Evolutionary conservation across 352 stramenopile genomes (phyloP).

Genomic region (Achlya hypogyna): DNA sequence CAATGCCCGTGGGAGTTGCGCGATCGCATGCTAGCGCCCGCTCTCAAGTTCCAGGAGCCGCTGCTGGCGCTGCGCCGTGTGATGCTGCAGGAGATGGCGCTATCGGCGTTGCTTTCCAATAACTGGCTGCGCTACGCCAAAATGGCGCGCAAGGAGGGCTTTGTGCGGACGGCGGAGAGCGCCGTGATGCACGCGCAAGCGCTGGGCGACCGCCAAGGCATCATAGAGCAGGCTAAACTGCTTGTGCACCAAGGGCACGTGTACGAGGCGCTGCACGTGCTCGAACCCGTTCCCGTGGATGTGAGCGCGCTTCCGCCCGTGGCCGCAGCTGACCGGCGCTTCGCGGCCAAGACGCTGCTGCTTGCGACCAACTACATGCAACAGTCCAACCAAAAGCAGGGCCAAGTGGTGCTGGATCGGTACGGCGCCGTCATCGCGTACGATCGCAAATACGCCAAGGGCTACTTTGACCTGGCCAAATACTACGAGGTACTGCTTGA

Average conservation of each 20-base stretch:
- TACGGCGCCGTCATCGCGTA: conserved; percentile 94
- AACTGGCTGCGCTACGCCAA: conserved; percentile 83
- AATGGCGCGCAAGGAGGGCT: conserved; percentile 73
- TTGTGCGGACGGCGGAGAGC: conserved; percentile 67
- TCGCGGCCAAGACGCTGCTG: conserved; percentile 84
- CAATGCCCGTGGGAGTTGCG: conserved; percentile 63
- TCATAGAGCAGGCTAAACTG: conserved; percentile 72
- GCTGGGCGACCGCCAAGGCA: conserved; percentile 60
- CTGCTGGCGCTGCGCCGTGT: conserved; percentile 75
- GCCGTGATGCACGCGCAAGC: conserved; percentile 79
- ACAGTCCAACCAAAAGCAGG: conserved; percentile 89
- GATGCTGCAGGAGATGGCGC: conserved; percentile 24
- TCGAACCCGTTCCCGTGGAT: conserved; percentile 76
- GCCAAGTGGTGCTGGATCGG: conserved; percentile 87
- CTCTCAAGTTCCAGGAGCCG: conserved; percentile 73
- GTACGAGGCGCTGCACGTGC: conserved; percentile 74
- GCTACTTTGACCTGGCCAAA: conserved; percentile 84
- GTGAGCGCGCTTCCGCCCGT: conserved; percentile 61
- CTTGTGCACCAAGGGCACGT: conserved; percentile 74
- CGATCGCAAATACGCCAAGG: conserved; percentile 90
- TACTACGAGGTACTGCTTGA: conserved; percentile 87
- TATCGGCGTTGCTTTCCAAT: conserved; percentile 32
- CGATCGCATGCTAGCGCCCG: conserved; percentile 61
- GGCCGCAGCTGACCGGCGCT: conserved; percentile 51
- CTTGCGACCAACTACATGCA: conserved; percentile 95